phyloP scores from a whole-genome alignment of 305 asterid species.

The Salvia sclarea region DNA sequence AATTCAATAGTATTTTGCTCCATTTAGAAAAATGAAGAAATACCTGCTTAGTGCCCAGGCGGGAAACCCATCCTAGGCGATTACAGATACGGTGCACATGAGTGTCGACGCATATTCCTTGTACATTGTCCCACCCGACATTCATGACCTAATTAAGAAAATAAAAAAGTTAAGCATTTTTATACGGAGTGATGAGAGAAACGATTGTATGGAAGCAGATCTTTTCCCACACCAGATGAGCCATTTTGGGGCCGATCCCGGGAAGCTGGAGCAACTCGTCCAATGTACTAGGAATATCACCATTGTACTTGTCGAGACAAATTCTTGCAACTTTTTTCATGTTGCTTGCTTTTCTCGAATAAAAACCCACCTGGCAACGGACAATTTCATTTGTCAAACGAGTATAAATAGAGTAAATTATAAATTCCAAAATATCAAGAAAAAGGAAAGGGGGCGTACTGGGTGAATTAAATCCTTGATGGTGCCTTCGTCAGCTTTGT shows the following conservation, averaged over 20 bases:
- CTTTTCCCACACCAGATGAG: constrained; percentile 76
- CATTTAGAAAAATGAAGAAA: neutral
- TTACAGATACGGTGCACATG: constrained; percentile 96
- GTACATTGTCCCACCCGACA: constrained; percentile 93
- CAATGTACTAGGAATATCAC: constrained; percentile 87
- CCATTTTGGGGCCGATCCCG: constrained; percentile 99
- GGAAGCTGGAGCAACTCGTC: constrained; percentile 88
- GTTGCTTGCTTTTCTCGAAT: constrained; percentile 87
- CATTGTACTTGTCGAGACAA: constrained; percentile 66
- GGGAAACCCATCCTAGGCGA: constrained; percentile 97
- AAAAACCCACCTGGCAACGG: constrained; percentile 83
- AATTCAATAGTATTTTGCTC: neutral
- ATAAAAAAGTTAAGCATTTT: too few species aligned
- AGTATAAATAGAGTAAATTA: neutral
- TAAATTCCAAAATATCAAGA: neutral
- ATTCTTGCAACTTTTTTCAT: constrained; percentile 85
- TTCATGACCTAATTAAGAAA: constrained; percentile 99
- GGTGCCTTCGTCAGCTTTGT: constrained; percentile 60
- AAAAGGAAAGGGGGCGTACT: constrained; percentile 41
- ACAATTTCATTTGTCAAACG: too few species aligned
- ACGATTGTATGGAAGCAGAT: neutral
- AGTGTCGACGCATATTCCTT: constrained; percentile 98
- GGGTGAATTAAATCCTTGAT: constrained; percentile 84
- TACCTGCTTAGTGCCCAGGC: constrained; percentile 82
- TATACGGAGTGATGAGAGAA: neutral